Percentiles rank a stretch among this genome's conserved stretches.
Conservation (phyloP, 257 asterid genomes). For the Fraxinus quadrangulata region DNA sequence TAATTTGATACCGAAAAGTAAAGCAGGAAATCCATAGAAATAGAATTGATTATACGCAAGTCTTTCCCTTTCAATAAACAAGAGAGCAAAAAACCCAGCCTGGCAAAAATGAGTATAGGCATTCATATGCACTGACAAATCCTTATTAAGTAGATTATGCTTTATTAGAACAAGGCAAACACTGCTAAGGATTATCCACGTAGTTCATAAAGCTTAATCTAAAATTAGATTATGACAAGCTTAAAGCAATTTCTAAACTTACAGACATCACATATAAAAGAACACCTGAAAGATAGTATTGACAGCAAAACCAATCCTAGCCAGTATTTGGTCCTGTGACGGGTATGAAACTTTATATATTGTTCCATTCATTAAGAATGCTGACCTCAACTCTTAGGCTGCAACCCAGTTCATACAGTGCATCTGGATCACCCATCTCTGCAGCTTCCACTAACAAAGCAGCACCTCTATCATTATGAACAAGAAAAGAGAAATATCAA, state of each 20-base stretch:
- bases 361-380: conserved; percentile 21
- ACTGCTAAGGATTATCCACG: not conserved
- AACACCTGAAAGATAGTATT: not conserved
- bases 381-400: conserved; percentile 81
- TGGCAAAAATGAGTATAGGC: not conserved
- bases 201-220: not conserved
- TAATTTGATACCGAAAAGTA: not conserved
- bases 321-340: not conserved
- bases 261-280: not conserved
- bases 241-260: not conserved
- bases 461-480: conserved; percentile 67
- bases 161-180: not conserved
- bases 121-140: not conserved
- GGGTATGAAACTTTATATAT: not conserved
- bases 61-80: too few relatives aligned
- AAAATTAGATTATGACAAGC: not conserved
- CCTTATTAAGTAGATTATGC: not conserved
- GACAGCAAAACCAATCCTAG: not conserved
- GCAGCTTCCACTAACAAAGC: conserved; percentile 98
- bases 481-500: conserved; percentile 28
- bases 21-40: not conserved
- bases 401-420: conserved; percentile 85
- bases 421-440: conserved; percentile 96
- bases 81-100: not conserved
- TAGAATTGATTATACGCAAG: not conserved